Conservation (phyloP, 768 basidiomycete species). For the Paxillus involutus region DNA sequence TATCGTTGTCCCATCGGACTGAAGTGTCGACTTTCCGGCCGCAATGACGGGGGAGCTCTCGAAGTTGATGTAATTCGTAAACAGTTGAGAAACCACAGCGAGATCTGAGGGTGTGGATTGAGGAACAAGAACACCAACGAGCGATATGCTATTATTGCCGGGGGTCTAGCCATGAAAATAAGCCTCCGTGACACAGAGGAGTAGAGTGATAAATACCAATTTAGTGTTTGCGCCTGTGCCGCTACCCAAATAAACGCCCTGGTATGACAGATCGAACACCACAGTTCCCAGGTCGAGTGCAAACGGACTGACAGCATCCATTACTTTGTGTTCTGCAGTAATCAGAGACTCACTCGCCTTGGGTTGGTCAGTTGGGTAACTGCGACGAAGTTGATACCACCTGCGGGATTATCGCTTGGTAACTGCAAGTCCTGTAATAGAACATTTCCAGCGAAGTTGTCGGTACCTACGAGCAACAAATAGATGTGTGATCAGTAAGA, state of each 20-base stretch:
- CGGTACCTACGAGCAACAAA: constrained; percentile 42
- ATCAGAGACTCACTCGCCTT: constrained; percentile 38
- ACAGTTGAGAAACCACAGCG: constrained; percentile 54
- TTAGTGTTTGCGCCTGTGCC: constrained; percentile 52
- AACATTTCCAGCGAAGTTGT: constrained; percentile 61
- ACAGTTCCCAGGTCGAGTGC: constrained; percentile 68
- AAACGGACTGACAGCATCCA: constrained; percentile 50
- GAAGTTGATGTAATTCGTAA: constrained; percentile 72
- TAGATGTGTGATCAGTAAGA: background rate
- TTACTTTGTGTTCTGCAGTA: constrained; percentile 1
- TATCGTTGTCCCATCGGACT: constrained; percentile 53
- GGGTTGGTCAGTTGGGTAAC: constrained; percentile 55
- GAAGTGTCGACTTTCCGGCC: constrained; percentile 56
- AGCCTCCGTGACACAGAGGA: background rate
- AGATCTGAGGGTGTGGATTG: constrained; percentile 50
- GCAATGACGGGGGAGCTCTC: constrained; percentile 58
- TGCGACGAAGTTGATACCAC: constrained; percentile 67
- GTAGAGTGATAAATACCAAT: constrained; percentile 42
- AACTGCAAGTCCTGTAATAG: constrained; percentile 57
- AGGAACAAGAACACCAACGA: constrained; percentile 54
- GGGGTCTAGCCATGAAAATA: constrained; percentile 36
- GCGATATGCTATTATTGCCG: constrained; percentile 56
- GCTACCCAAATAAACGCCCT: constrained; percentile 53
- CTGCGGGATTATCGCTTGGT: constrained; percentile 63
- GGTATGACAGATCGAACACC: constrained; percentile 59